A percentile compares a stretch with the other conserved stretches of the same genome.
phyloP scores from a whole-genome alignment of 768 basidiomycete species.

The Xerocomus potaroensis region DNA sequence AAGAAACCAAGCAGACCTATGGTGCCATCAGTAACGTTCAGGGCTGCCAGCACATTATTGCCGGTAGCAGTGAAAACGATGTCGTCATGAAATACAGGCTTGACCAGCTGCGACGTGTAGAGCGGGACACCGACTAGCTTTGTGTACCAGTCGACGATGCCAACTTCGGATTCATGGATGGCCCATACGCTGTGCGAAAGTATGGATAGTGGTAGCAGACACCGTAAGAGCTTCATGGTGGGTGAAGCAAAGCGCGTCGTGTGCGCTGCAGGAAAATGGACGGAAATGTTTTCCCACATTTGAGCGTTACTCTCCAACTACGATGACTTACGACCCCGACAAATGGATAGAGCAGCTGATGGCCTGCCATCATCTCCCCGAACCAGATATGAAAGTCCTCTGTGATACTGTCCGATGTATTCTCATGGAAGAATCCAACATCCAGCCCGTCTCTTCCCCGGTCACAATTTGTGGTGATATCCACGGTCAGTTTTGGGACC shows the following conservation, averaged over 20 bases:
- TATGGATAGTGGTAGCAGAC: conserved; percentile 14
- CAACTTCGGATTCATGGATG: conserved; percentile 70
- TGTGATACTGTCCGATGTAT: conserved; percentile 87
- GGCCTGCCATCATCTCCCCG: conserved; percentile 82
- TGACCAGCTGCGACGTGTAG: conserved; percentile 41
- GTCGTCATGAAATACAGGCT: conserved; percentile 60
- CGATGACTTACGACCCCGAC: conserved; percentile 49
- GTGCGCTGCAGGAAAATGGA: too few relatives aligned
- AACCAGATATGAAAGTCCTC: conserved; percentile 88
- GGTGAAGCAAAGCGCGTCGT: too few relatives aligned
- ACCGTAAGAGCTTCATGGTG: conserved; percentile 17
- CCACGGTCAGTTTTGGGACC: conserved; percentile 97
- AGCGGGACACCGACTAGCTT: conserved; percentile 70
- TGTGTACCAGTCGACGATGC: conserved; percentile 87
- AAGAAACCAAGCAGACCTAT: conserved; percentile 47
- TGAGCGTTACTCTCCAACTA: conserved; percentile 1
- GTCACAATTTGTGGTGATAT: conserved; percentile 97
- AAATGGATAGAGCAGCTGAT: conserved; percentile 89
- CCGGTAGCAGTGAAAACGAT: conserved; percentile 62
- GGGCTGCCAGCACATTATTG: conserved; percentile 74
- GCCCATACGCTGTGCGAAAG: conserved; percentile 36
- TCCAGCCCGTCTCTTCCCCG: conserved; percentile 92
- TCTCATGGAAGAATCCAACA: conserved; percentile 95
- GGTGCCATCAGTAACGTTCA: conserved; percentile 63
- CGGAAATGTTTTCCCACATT: conserved; percentile 23